Evolutionary conservation across 2,329 filamentous ascomycete genomes (phyloP).

Genomic region (Lojkania enalia): DNA sequence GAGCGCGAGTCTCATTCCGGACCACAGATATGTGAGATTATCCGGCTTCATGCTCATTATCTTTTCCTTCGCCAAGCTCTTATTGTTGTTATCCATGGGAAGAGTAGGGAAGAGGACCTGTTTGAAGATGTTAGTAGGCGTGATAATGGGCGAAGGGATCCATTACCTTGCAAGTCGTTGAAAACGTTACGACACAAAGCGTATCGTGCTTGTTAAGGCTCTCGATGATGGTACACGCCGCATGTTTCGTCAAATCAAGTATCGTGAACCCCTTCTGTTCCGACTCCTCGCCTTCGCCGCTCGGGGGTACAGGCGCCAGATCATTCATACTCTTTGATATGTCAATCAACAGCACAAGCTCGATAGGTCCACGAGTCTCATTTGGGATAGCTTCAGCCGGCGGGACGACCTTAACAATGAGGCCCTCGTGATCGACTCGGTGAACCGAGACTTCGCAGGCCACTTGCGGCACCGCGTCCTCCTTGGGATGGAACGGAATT

Average conservation of each 20-base stretch:
- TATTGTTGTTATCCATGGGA: constrained; percentile 9
- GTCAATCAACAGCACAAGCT: constrained; percentile 12
- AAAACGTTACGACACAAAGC: constrained; percentile 10
- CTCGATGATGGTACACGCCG: constrained; percentile 6
- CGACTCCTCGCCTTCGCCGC: constrained; percentile 9
- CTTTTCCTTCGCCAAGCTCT: constrained; percentile 10
- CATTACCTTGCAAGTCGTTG: constrained; percentile 7
- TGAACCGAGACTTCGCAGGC: neutral
- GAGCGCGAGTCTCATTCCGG: constrained; percentile 11
- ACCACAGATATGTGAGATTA: constrained; percentile 5
- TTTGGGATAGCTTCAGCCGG: constrained; percentile 1
- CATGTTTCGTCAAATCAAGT: constrained; percentile 10
- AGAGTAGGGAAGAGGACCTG: constrained; percentile 10
- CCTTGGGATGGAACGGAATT: neutral
- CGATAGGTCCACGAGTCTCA: constrained; percentile 8
- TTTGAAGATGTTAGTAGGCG: constrained; percentile 7
- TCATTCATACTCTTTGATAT: constrained; percentile 11
- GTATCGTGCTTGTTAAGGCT: constrained; percentile 11
- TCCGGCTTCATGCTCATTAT: constrained; percentile 9
- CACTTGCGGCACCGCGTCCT: neutral
- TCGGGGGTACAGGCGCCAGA: constrained; percentile 8
- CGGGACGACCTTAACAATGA: constrained; percentile 1
- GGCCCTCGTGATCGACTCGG: neutral
- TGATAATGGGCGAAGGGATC: constrained; percentile 1
- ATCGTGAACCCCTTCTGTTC: constrained; percentile 13